Conservation (phyloP, 1,139 yeast genomes). For the Ogataea hybrid region DNA sequence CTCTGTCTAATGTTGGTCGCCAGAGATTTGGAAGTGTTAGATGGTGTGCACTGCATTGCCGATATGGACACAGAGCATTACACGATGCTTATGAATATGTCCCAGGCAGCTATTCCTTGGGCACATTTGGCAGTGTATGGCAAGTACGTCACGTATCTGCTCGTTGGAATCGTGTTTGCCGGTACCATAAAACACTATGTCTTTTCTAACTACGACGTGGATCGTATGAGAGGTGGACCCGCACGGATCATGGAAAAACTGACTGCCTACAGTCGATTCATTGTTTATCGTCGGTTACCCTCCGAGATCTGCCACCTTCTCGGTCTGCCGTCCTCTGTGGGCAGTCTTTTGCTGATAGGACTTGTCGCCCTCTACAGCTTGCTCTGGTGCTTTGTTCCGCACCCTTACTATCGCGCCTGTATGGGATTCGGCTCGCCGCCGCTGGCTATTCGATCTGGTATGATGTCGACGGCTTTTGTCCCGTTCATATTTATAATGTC, state of each 20-base stretch:
- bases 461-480: conserved; percentile 51
- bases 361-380: conserved; percentile 45
- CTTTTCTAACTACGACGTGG: conserved; percentile 38
- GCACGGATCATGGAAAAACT: conserved; percentile 18
- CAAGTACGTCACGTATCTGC: conserved; percentile 46
- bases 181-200: conserved; percentile 41
- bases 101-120: conserved; percentile 45
- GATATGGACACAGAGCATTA: conserved; percentile 37
- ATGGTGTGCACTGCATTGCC: conserved; percentile 48
- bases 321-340: conserved; percentile 53
- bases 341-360: conserved; percentile 41
- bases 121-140: conserved; percentile 41
- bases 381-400: conserved; percentile 48
- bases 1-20: background rate
- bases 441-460: conserved; percentile 52
- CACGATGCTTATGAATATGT: conserved; percentile 27
- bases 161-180: conserved; percentile 36
- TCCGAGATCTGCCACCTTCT: conserved; percentile 34
- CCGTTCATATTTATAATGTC: conserved; percentile 52
- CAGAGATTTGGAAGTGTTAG: conserved; percentile 15
- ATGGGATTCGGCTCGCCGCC: conserved; percentile 65
- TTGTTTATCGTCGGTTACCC: conserved; percentile 52
- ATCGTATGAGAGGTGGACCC: conserved; percentile 16
- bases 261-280: conserved; percentile 42
- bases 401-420: conserved; percentile 56